A percentile compares a stretch with the other conserved stretches of the same genome.
phyloP scores from a whole-genome alignment of 306 rosid species.

The Trifolium subterraneum region DNA sequence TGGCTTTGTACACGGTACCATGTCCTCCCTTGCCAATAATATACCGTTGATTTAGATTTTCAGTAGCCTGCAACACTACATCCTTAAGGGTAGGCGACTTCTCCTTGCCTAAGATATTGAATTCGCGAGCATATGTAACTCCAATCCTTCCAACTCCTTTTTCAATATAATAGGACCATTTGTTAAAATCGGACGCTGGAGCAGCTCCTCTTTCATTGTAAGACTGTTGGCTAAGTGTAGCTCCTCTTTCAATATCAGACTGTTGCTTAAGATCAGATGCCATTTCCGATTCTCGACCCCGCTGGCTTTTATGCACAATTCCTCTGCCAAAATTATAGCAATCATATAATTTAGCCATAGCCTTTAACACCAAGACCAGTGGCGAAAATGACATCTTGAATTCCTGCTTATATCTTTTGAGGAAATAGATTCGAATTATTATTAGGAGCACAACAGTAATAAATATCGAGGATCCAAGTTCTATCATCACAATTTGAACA shows the following conservation, averaged over 20 bases:
- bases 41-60: constrained; percentile 56
- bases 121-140: constrained; percentile 31
- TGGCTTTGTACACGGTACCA: constrained; percentile 77
- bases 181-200: not conserved
- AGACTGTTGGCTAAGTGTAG: not conserved
- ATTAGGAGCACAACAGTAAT: constrained; percentile 35
- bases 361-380: not conserved
- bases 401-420: not conserved
- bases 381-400: not conserved
- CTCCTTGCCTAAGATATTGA: constrained; percentile 41
- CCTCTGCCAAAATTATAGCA: not conserved
- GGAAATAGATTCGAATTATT: constrained; percentile 30
- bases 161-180: not conserved
- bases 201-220: not conserved
- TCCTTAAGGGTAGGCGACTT: constrained; percentile 51
- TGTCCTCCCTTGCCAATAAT: constrained; percentile 83
- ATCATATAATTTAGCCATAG: not conserved
- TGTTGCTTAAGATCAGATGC: not conserved
- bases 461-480: constrained; percentile 58
- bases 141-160: constrained; percentile 34
- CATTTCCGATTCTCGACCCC: too few relatives aligned
- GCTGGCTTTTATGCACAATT: not conserved
- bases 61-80: constrained; percentile 66
- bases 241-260: not conserved
- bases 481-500: constrained; percentile 55